Evolutionary conservation across 805 yeast genomes (phyloP), one percentile per base, ranked within the genome.

Genomic region (Candida quercuum): DNA sequence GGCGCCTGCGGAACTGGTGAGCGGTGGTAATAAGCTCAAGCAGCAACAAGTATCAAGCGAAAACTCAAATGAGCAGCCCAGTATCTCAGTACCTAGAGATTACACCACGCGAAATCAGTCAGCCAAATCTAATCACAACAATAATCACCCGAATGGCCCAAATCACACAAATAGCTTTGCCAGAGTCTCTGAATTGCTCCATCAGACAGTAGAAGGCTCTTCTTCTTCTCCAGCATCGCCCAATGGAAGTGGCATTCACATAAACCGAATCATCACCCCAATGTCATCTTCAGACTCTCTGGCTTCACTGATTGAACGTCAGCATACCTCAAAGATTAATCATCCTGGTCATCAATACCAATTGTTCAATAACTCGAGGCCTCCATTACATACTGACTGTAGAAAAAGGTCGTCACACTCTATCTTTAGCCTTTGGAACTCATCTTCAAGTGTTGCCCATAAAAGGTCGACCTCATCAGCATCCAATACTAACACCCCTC

Each of bases 301-400:
- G 35, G 60, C 61, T 21, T 46, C 67, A 34, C 44, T 67, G 24
- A 48, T 67, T 19, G 72, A 67, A 40, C 60, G 61, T 31, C 71
- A 66, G 39, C 57, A 64, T 33, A 49, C 59, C 34, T 56, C 61
- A 38, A 69, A 66, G 49, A 54, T 67, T 43, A 66, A 61, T 36
- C 67, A 67, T 43, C 72, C 72, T 21, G 46, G 51, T 27, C 72
- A 67, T 44, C 66, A 63, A 48, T 51, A 54, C 14, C 60, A 59
- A 33, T 45, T 63, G 13, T 56, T 52, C 32, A 46, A 52, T 7
- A 33, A 16, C n/a, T 13, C 25, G 14, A 32, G 32, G 14, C 12
- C 11, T 21, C 17, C 34, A 12, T 18, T 19, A 29, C 25, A 20
- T 8, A 9, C 19, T 3, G 19, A 27, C 8, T 19, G 18, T 16